A percentile compares a stretch with the other conserved stretches of the same genome.
These are phyloP conservation scores for Annulohypoxylon nitens DNA, from an alignment of 495 filamentous ascomycete species.

Conservation along the genomic window DNA sequence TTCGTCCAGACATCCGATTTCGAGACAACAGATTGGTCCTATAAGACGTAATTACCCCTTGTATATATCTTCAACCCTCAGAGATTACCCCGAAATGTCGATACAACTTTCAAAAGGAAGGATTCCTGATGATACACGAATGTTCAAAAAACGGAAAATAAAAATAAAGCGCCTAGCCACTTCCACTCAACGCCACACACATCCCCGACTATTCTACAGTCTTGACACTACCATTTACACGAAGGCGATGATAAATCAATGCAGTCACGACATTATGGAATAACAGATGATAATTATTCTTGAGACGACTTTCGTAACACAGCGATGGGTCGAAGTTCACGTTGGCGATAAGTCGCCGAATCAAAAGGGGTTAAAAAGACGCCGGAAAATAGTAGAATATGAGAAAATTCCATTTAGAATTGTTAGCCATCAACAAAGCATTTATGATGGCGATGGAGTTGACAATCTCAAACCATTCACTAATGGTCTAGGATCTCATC, in stretches of 20 bases:
- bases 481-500: neutral
- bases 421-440: slow-evolving; percentile 3
- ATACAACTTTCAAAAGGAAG: neutral
- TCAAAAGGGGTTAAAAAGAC: slow-evolving; percentile 3
- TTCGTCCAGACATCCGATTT: neutral
- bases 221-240: neutral
- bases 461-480: slow-evolving; percentile 12
- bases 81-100: neutral
- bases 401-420: slow-evolving; percentile 20
- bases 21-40: neutral
- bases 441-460: slow-evolving; percentile 19
- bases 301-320: slow-evolving; percentile 13
- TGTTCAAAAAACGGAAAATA: slow-evolving; percentile 15
- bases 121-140: slow-evolving; percentile 7
- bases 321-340: neutral
- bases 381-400: slow-evolving; percentile 23
- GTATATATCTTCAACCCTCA: slow-evolving; percentile 14
- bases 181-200: slow-evolving; percentile 12
- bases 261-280: slow-evolving; percentile 34
- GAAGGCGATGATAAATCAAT: slow-evolving; percentile 18
- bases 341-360: neutral
- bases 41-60: neutral
- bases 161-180: slow-evolving; percentile 18
- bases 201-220: neutral
- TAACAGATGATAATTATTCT: slow-evolving; percentile 25